phyloP scores from a whole-genome alignment of 768 basidiomycete species.

The Brasilioporus rufonigricans region DNA sequence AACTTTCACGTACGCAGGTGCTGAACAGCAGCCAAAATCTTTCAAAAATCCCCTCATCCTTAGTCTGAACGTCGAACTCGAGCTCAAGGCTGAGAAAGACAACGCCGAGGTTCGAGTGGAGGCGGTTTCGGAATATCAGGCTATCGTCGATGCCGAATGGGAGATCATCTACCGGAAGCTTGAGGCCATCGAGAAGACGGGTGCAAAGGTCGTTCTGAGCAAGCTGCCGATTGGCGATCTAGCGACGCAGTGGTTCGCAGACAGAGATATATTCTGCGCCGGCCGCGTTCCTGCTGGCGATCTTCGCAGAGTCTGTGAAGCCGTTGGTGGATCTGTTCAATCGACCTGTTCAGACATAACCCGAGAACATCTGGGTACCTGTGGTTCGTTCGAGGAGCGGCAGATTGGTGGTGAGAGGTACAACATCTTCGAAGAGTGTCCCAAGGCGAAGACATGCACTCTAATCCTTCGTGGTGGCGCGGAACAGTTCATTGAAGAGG shows the following conservation, averaged over 20 bases:
- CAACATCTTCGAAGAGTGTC: constrained; percentile 92
- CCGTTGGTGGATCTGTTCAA: constrained; percentile 92
- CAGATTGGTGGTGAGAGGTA: constrained; percentile 97
- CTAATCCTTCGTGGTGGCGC: constrained; percentile 93
- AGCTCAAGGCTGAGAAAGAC: constrained; percentile 98
- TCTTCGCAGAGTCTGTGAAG: constrained; percentile 90
- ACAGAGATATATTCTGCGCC: constrained; percentile 98
- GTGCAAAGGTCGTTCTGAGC: constrained; percentile 95
- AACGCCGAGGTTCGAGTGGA: constrained; percentile 98
- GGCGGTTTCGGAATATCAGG: constrained; percentile 96
- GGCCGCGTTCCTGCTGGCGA: constrained; percentile 91
- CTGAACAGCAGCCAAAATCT: constrained; percentile 96
- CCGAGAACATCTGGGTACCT: constrained; percentile 90
- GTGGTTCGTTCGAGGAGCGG: constrained; percentile 87
- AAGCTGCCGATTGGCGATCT: constrained; percentile 98
- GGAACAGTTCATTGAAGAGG: constrained; percentile 98
- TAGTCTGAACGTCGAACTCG: constrained; percentile 95
- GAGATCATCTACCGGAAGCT: constrained; percentile 98
- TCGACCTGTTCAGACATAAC: constrained; percentile 93
- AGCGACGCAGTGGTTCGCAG: constrained; percentile 99
- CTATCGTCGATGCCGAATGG: constrained; percentile 99
- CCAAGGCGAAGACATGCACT: constrained; percentile 94
- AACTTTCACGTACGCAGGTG: constrained; percentile 98
- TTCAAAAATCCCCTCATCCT: constrained; percentile 88
- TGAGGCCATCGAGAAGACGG: constrained; percentile 92